A percentile compares a stretch with the other conserved stretches of the same genome.
Evolutionary conservation across 1,284 basidiomycete genomes (phyloP).

Genomic region (Peniophora sp.): DNA sequence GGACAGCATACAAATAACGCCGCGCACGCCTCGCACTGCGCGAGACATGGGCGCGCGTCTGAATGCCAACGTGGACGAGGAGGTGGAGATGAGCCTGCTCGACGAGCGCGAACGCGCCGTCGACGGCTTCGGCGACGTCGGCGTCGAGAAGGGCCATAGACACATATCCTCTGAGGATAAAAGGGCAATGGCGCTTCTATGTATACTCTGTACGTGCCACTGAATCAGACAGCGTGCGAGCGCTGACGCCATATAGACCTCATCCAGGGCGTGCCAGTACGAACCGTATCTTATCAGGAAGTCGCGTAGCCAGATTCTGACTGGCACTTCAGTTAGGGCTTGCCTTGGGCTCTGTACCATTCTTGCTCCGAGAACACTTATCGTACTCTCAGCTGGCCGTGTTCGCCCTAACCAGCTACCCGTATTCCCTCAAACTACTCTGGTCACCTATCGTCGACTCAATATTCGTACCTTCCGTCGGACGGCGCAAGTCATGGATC

Average conservation of each 20-base stretch:
- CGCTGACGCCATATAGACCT: conserved; percentile 45
- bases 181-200: conserved; percentile 79
- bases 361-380: conserved; percentile 89
- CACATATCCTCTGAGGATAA: conserved; percentile 70
- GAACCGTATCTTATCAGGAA: conserved; percentile 24
- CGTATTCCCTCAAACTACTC: conserved; percentile 94
- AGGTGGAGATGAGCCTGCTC: conserved; percentile 58
- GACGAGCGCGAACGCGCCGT: conserved; percentile 46
- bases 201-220: conserved; percentile 77
- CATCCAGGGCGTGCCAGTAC: conserved; percentile 93
- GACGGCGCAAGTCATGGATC: conserved; percentile 97
- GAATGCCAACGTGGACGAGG: conserved; percentile 33
- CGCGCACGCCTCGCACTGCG: conserved; percentile 48
- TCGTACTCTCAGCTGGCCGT: conserved; percentile 96
- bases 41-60: conserved; percentile 15
- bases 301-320: conserved; percentile 6
- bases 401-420: conserved; percentile 92
- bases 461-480: conserved; percentile 73
- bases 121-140: conserved; percentile 18
- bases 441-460: conserved; percentile 99
- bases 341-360: conserved; percentile 85
- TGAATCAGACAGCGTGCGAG: conserved; percentile 2
- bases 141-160: conserved; percentile 15
- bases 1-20: conserved; percentile 56
- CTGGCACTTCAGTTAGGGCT: conserved; percentile 51